Evolutionary conservation across 805 yeast genomes (phyloP).

Genomic region (Middelhovenomyces tepae): DNA sequence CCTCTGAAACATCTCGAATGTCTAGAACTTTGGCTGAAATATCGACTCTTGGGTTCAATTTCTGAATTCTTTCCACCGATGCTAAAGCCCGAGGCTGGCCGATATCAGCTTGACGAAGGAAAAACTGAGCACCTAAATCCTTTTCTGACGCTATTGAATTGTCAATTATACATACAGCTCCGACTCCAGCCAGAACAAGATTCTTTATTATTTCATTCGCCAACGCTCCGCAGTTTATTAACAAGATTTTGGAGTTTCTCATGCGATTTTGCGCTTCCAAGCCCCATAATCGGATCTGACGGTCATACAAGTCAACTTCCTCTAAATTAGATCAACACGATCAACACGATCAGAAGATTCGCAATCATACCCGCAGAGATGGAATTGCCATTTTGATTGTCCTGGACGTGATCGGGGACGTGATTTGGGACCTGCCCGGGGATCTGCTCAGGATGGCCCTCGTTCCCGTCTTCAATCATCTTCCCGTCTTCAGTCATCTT

Average conservation of each 20-base stretch:
- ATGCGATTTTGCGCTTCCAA: constrained; percentile 77
- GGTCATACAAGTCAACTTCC: constrained; percentile 85
- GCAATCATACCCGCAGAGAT: too few relatives aligned
- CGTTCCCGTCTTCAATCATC: too few relatives aligned
- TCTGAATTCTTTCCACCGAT: constrained; percentile 48
- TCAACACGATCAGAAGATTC: too few relatives aligned
- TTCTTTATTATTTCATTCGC: constrained; percentile 82
- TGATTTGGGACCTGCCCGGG: too few relatives aligned
- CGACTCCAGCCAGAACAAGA: constrained; percentile 80
- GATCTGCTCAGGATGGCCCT: too few relatives aligned
- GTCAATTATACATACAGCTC: constrained; percentile 66
- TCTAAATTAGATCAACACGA: too few relatives aligned
- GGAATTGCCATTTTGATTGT: too few relatives aligned
- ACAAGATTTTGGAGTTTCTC: constrained; percentile 59
- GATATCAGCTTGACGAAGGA: constrained; percentile 45
- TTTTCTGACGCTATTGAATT: constrained; percentile 41
- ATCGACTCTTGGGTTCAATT: constrained; percentile 72
- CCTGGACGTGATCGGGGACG: too few relatives aligned
- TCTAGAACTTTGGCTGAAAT: constrained; percentile 30
- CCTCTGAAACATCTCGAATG: constrained; percentile 14
- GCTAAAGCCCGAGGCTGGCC: constrained; percentile 51
- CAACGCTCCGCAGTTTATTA: constrained; percentile 66
- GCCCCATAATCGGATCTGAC: constrained; percentile 96
- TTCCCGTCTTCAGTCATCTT: too few relatives aligned
- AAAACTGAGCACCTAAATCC: constrained; percentile 71